Percentiles rank a stretch among this genome's conserved stretches.
phyloP scores from a whole-genome alignment of 768 basidiomycete genomes.

The Kwoniella dendrophila region DNA sequence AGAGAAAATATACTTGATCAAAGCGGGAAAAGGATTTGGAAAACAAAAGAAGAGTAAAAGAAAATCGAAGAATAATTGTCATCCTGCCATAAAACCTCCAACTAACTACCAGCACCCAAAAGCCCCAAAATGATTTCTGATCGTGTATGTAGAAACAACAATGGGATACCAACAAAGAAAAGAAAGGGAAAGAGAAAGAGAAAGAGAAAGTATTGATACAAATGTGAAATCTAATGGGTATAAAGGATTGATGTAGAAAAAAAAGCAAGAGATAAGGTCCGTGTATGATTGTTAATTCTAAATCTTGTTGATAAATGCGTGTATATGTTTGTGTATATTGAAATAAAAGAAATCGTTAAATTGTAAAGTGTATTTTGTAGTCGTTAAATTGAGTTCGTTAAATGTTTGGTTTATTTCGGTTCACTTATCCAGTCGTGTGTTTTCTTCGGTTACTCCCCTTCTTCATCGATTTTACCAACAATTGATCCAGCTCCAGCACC shows the following conservation, averaged over 20 bases:
- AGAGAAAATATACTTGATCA: too few species aligned
- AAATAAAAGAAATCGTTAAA: neutral
- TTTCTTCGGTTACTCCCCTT: conserved; percentile 4
- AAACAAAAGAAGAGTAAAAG: too few species aligned
- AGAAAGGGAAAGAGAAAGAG: neutral
- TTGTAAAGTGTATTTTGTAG: neutral
- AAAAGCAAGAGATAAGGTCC: neutral
- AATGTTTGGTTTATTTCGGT: neutral
- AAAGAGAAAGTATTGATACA: neutral
- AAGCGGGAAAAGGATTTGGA: too few species aligned
- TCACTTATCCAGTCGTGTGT: neutral
- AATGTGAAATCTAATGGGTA: neutral
- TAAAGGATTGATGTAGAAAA: neutral
- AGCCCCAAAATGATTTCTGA: neutral
- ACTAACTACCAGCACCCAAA: too few species aligned
- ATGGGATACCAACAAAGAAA: neutral
- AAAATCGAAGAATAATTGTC: too few species aligned
- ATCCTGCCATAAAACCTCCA: too few species aligned
- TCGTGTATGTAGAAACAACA: conserved; percentile 1
- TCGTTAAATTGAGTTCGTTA: neutral
- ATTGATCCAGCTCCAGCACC: neutral
- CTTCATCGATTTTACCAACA: conserved; percentile 17
- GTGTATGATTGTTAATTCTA: conserved; percentile 8
- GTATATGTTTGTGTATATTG: neutral
- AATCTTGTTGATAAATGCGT: neutral